Percentiles rank a stretch among this genome's conserved stretches.
Conservation (phyloP, 2,329 filamentous ascomycete genomes). For the Lachnellula arida region DNA sequence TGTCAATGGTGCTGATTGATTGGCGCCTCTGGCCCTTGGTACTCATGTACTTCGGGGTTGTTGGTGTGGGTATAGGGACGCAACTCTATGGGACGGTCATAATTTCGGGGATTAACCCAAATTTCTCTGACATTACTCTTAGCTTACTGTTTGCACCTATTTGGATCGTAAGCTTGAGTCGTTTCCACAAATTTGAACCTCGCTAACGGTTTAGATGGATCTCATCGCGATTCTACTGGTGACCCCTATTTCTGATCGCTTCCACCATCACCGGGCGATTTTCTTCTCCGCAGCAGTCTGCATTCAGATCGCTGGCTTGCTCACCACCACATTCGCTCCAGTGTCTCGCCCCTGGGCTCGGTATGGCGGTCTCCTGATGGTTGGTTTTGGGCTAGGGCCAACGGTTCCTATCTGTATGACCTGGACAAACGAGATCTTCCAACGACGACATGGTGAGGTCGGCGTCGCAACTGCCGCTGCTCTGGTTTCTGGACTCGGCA, state of each 20-base stretch:
- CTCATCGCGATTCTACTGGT: conserved; percentile 80
- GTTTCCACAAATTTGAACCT: too few species aligned
- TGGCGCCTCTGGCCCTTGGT: conserved; percentile 85
- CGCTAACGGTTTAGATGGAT: conserved; percentile 58
- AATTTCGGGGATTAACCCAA: conserved; percentile 71
- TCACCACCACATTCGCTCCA: conserved; percentile 71
- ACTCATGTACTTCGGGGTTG: conserved; percentile 92
- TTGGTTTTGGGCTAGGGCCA: conserved; percentile 85
- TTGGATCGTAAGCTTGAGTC: conserved; percentile 64
- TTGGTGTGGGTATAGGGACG: conserved; percentile 85
- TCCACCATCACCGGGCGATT: conserved; percentile 71
- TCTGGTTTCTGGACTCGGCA: conserved; percentile 81
- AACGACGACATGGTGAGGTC: conserved; percentile 82
- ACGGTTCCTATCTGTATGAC: conserved; percentile 93
- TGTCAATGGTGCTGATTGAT: conserved; percentile 68
- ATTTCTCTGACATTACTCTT: conserved; percentile 67
- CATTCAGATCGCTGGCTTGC: conserved; percentile 77
- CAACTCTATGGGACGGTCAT: conserved; percentile 87
- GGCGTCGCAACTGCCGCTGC: conserved; percentile 83
- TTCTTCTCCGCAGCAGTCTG: conserved; percentile 75
- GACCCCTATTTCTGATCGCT: conserved; percentile 81
- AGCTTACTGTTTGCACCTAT: conserved; percentile 86
- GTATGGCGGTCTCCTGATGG: conserved; percentile 83
- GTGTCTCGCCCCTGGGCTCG: conserved; percentile 68
- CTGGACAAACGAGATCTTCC: conserved; percentile 89